A percentile compares a stretch with the other conserved stretches of the same genome.
Conservation (phyloP, 768 basidiomycete genomes). For the Termitomyces bulborhizus region DNA sequence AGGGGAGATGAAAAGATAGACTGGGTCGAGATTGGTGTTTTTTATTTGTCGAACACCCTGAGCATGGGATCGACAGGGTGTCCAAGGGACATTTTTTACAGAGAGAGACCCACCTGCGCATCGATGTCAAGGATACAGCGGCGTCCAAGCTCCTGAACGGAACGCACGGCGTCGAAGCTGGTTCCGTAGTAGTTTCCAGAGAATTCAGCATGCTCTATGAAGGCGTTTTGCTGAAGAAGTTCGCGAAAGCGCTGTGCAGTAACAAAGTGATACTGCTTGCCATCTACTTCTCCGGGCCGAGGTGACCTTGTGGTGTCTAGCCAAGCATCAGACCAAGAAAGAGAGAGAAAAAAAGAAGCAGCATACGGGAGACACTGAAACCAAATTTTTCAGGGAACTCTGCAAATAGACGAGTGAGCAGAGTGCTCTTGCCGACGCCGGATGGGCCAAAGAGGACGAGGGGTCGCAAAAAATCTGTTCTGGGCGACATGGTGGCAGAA, state of each 20-base stretch:
- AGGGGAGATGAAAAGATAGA: slow-evolving; percentile 91
- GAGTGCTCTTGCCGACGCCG: slow-evolving; percentile 91
- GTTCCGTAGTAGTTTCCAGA: slow-evolving; percentile 94
- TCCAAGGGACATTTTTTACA: neutral
- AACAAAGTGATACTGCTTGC: slow-evolving; percentile 86
- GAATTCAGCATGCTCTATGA: slow-evolving; percentile 94
- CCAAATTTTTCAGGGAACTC: slow-evolving; percentile 83
- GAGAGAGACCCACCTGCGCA: slow-evolving; percentile 61
- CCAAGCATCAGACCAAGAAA: neutral
- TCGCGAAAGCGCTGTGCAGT: slow-evolving; percentile 61
- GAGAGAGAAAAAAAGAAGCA: neutral
- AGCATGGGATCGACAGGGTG: slow-evolving; percentile 12
- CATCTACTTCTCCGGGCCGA: slow-evolving; percentile 75
- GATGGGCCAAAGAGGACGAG: slow-evolving; percentile 89
- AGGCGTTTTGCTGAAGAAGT: slow-evolving; percentile 64
- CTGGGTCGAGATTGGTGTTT: slow-evolving; percentile 69
- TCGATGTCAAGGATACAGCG: slow-evolving; percentile 96
- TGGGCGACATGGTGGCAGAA: slow-evolving; percentile 13
- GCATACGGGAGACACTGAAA: slow-evolving; percentile 86
- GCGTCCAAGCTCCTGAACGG: slow-evolving; percentile 60
- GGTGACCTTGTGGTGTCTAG: slow-evolving; percentile 87
- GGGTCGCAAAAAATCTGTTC: slow-evolving; percentile 52
- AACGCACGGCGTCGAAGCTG: slow-evolving; percentile 67
- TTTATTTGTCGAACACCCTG: slow-evolving; percentile 94
- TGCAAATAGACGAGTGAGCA: slow-evolving; percentile 73